Evolutionary conservation across 331 rosid species (phyloP), one percentile per base, ranked within the genome.

Genomic region (Pyrus hybrid): DNA sequence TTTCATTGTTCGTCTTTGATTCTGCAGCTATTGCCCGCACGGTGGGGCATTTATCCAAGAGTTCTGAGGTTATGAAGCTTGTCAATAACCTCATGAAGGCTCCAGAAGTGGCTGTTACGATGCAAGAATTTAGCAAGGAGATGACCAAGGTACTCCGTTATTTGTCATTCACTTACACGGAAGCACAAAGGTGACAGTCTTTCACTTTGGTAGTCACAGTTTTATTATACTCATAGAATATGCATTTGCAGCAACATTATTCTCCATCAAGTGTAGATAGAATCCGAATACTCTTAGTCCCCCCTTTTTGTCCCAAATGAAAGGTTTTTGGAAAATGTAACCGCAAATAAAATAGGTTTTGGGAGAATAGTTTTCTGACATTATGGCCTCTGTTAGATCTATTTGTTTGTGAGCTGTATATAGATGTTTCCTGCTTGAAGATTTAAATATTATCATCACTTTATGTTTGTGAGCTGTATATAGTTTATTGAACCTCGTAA

Each of bases 41-140:
- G 0, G 89, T 86, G 67, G 89, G 89, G 60, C 87, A 86, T 83
- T 62, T 86, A 26, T 86, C 87, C 67, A 86, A 83, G 83, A 86
- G 89, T 78, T 74, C 89, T 10, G 89, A 86, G 57, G 89, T 86
- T 33, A 86, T 83, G 89, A 86, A 86, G 75, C 87, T 83, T 26
- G 89, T 83, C 43, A 86, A 86, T 75, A 80, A 83, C 58, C 85
- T 86, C 74, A 77, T 82, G 89, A 86, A 75, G 73, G 89, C 89
- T 63, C 87, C 89, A 26, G 87, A 80, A 71, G 83, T 83, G 81
- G 89, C 87, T 61, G 74, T 74, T 13, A 83, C 89, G 5, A 86
- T 86, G 89, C 86, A 77, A 78, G 89, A 82, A 63, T 86, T 86
- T 76, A 80, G 83, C 83, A 86, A 83, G 77, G 89, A 86, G 73